phyloP scores from a whole-genome alignment of 1,139 yeast genomes.

The Blastobotrys malaysiensis region DNA sequence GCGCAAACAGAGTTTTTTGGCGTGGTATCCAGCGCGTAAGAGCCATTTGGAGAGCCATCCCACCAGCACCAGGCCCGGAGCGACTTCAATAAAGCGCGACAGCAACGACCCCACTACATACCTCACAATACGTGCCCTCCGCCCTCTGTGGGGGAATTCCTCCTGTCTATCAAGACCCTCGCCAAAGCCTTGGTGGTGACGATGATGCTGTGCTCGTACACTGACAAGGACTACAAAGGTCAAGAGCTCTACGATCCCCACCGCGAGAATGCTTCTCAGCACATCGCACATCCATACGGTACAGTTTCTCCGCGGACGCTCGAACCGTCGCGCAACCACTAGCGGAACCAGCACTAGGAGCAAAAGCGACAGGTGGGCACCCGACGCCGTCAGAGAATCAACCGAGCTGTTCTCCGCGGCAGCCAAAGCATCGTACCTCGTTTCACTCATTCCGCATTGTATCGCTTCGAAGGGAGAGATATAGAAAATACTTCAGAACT shows the following conservation, averaged over 20 bases:
- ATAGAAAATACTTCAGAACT: neutral
- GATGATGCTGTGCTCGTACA: neutral
- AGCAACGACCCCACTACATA: neutral
- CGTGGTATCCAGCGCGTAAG: neutral
- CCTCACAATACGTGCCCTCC: neutral
- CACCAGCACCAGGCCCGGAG: neutral
- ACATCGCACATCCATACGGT: conserved; percentile 13
- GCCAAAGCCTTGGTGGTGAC: neutral
- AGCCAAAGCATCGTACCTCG: neutral
- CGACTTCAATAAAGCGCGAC: neutral
- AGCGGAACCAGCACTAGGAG: conserved; percentile 13
- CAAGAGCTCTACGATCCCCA: conserved; percentile 11
- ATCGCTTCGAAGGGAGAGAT: neutral
- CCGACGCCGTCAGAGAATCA: neutral
- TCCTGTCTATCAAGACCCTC: too few relatives aligned
- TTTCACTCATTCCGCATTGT: neutral
- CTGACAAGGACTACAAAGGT: neutral
- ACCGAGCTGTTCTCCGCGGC: neutral
- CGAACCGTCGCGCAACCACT: conserved; percentile 10
- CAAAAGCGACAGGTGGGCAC: conserved; percentile 4
- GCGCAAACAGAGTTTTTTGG: neutral
- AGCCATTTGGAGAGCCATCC: neutral
- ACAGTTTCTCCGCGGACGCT: conserved; percentile 14
- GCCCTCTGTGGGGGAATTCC: neutral
- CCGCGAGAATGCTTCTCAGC: conserved; percentile 9